Evolutionary conservation across 2,329 filamentous ascomycete genomes (phyloP).

Genomic region (Apiospora pterosperma): DNA sequence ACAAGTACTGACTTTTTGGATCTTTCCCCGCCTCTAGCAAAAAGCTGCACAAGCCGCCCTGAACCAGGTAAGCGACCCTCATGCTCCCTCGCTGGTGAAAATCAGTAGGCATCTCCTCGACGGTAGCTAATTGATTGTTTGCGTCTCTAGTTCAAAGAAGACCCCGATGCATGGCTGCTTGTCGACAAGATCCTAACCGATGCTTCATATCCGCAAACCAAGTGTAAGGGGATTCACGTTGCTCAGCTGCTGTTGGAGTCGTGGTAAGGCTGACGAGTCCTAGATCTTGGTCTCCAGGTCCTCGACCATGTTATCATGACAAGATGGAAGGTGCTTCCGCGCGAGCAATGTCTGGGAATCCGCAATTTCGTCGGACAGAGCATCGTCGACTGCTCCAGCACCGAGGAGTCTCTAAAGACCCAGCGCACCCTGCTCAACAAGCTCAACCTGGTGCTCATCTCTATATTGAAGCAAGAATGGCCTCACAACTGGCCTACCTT

Average conservation of each 20-base stretch:
- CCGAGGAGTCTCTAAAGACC: constrained; percentile 80
- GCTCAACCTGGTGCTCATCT: constrained; percentile 94
- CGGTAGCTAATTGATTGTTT: constrained; percentile 21
- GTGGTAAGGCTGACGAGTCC: constrained; percentile 21
- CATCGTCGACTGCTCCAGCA: constrained; percentile 89
- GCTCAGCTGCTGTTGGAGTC: not conserved
- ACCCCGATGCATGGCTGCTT: constrained; percentile 95
- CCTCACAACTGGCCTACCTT: constrained; percentile 99
- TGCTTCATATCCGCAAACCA: constrained; percentile 90
- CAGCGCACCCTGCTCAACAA: constrained; percentile 95
- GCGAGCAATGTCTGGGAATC: constrained; percentile 95
- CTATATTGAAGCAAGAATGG: constrained; percentile 98
- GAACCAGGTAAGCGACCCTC: constrained; percentile 68
- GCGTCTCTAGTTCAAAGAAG: constrained; percentile 83
- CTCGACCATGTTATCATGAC: constrained; percentile 98
- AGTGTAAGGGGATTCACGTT: constrained; percentile 64
- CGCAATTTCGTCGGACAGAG: constrained; percentile 99
- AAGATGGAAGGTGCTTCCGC: constrained; percentile 95
- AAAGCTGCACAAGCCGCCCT: constrained; percentile 90
- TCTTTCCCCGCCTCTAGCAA: constrained; percentile 62
- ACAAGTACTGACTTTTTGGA: constrained; percentile 32
- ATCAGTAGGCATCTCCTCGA: not conserved
- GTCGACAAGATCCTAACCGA: constrained; percentile 96
- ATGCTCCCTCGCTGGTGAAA: not conserved
- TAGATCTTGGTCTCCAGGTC: constrained; percentile 91